Conservation (phyloP, 306 rosid genomes). For the Quercus suber region DNA sequence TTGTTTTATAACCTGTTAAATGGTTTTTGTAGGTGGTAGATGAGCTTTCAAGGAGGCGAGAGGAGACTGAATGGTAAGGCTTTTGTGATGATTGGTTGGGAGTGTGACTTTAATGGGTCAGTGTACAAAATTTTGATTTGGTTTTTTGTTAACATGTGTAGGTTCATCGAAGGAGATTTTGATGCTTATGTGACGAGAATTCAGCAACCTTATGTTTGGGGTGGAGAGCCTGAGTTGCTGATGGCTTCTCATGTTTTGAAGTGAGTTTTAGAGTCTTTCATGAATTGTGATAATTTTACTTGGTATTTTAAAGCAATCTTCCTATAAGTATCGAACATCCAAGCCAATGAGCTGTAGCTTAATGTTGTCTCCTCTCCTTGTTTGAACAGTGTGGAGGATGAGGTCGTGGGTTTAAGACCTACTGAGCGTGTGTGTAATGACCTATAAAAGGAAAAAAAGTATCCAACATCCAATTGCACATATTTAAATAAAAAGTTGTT, state of each 20-base stretch:
- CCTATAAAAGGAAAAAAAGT: no score
- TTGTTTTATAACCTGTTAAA: background rate
- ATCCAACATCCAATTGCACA: no score
- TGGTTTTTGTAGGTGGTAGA: constrained; percentile 58
- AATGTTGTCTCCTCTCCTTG: no score
- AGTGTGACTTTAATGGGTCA: background rate
- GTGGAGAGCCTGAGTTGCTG: constrained; percentile 90
- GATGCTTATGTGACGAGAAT: constrained; percentile 71
- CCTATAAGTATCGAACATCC: no score
- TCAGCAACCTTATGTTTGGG: constrained; percentile 79
- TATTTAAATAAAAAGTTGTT: no score
- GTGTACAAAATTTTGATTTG: background rate
- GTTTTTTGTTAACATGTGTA: constrained; percentile 9
- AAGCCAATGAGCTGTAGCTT: no score
- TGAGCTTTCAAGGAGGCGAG: constrained; percentile 82
- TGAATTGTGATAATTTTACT: background rate
- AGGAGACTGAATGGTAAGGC: constrained; percentile 82
- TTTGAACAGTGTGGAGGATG: no score
- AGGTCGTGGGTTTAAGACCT: no score
- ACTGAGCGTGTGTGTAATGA: no score
- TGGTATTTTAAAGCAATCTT: background rate
- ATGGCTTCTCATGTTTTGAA: constrained; percentile 93
- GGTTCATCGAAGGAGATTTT: constrained; percentile 92
- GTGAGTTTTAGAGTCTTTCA: constrained; percentile 44
- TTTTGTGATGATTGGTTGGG: background rate